Evolutionary conservation across 1,139 yeast genomes (phyloP).

Genomic region (Pichia cactophila): DNA sequence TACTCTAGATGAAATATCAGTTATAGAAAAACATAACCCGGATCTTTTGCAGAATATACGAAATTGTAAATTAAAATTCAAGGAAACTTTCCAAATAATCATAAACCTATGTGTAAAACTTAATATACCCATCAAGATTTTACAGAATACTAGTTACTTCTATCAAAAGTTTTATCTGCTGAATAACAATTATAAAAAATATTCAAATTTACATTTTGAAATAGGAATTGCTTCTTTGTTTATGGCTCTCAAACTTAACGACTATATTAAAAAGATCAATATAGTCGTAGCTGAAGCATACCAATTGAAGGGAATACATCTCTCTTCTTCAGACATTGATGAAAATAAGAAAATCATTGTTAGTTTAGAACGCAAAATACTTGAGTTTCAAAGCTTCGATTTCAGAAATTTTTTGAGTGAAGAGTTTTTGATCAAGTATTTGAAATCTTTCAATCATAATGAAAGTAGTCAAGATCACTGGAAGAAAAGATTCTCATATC

Average conservation of each 20-base stretch:
- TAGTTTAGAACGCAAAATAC: slow-evolving; percentile 56
- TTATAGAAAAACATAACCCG: slow-evolving; percentile 44
- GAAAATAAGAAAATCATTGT: slow-evolving; percentile 46
- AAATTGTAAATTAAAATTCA: slow-evolving; percentile 40
- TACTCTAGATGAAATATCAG: slow-evolving; percentile 48
- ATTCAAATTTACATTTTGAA: slow-evolving; percentile 34
- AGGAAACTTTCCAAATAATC: slow-evolving; percentile 46
- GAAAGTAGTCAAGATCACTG: neutral
- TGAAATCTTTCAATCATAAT: slow-evolving; percentile 37
- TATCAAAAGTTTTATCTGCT: slow-evolving; percentile 66
- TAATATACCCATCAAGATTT: slow-evolving; percentile 59
- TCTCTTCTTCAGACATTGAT: slow-evolving; percentile 30
- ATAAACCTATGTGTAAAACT: slow-evolving; percentile 45
- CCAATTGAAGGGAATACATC: slow-evolving; percentile 25
- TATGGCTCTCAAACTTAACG: slow-evolving; percentile 78
- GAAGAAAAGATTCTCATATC: slow-evolving; percentile 36
- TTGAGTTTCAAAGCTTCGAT: slow-evolving; percentile 28
- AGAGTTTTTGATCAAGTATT: slow-evolving; percentile 59
- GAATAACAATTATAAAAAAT: slow-evolving; percentile 42
- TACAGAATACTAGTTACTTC: slow-evolving; percentile 62
- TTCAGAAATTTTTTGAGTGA: slow-evolving; percentile 73
- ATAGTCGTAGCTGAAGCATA: slow-evolving; percentile 43
- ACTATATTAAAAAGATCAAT: slow-evolving; percentile 72
- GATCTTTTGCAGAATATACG: slow-evolving; percentile 32
- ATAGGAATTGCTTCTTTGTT: slow-evolving; percentile 70